Evolutionary conservation across 495 filamentous ascomycete species (phyloP).

Genomic region (Hypoxylon rickii): DNA sequence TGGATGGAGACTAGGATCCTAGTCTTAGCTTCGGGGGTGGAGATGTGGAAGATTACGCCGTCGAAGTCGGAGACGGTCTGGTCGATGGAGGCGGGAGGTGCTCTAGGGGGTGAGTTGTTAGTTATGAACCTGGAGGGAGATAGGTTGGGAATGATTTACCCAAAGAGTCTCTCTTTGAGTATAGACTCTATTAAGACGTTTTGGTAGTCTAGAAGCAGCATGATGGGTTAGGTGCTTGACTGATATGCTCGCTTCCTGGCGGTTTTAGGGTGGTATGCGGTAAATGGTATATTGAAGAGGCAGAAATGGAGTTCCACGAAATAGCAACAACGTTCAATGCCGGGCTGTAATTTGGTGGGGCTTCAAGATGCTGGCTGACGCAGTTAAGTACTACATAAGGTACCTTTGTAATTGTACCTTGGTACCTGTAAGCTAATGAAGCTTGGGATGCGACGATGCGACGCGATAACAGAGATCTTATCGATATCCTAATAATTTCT

Average conservation of each 20-base stretch:
- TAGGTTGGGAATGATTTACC: slow-evolving; percentile 55
- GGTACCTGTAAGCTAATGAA: too few relatives aligned
- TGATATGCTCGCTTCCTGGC: slow-evolving; percentile 4
- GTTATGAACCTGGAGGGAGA: not conserved
- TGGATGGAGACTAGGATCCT: slow-evolving; percentile 91
- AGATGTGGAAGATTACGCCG: slow-evolving; percentile 95
- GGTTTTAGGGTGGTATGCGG: slow-evolving; percentile 3
- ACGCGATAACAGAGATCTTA: too few relatives aligned
- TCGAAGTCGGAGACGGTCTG: slow-evolving; percentile 99
- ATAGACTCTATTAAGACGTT: slow-evolving; percentile 96
- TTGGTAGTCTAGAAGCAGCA: slow-evolving; percentile 98
- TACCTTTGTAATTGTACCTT: not conserved
- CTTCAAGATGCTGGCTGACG: not conserved
- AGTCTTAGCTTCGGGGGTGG: slow-evolving; percentile 88
- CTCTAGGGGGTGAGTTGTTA: slow-evolving; percentile 53
- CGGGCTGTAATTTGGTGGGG: not conserved
- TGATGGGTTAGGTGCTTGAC: slow-evolving; percentile 48
- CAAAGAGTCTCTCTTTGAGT: slow-evolving; percentile 91
- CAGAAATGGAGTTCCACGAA: too few relatives aligned
- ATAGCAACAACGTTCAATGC: slow-evolving; percentile 2
- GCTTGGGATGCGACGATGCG: too few relatives aligned
- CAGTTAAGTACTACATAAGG: not conserved
- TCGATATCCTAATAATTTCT: slow-evolving; percentile 17
- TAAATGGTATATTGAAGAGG: too few relatives aligned
- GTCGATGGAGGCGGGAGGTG: slow-evolving; percentile 84